Evolutionary conservation across 805 yeast genomes (phyloP).

Genomic region (Candida piceae): DNA sequence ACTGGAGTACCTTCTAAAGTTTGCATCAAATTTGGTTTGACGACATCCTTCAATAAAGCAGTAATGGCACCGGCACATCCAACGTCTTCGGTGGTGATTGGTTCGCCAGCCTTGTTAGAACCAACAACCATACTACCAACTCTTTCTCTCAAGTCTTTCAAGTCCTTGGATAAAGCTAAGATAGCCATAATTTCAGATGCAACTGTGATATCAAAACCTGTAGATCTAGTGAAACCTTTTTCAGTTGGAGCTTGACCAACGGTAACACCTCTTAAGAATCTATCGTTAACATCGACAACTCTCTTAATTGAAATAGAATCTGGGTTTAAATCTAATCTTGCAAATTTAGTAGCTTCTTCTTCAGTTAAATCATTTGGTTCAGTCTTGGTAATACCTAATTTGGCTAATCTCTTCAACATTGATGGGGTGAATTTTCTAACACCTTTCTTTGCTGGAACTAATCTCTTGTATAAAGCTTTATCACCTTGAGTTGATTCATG

Average conservation of each 20-base stretch:
- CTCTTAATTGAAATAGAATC: constrained; percentile 77
- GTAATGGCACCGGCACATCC: constrained; percentile 86
- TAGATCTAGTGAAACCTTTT: constrained; percentile 62
- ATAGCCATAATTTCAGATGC: constrained; percentile 88
- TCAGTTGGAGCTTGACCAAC: constrained; percentile 81
- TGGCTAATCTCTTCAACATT: constrained; percentile 61
- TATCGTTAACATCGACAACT: constrained; percentile 80
- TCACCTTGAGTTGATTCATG: constrained; percentile 74
- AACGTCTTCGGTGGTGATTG: constrained; percentile 77
- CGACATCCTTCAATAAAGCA: constrained; percentile 74
- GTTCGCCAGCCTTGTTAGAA: constrained; percentile 56
- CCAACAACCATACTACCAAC: constrained; percentile 75
- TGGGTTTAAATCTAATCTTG: constrained; percentile 71
- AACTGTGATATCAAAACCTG: constrained; percentile 81
- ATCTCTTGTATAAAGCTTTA: constrained; percentile 65
- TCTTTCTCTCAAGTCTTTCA: constrained; percentile 68
- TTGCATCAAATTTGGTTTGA: constrained; percentile 84
- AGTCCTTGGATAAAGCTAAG: constrained; percentile 65
- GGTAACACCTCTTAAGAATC: constrained; percentile 73
- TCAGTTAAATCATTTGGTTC: constrained; percentile 68
- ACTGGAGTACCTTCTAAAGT: constrained; percentile 87
- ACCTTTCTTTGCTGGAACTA: constrained; percentile 74
- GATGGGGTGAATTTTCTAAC: constrained; percentile 60
- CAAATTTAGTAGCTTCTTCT: constrained; percentile 62
- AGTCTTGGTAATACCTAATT: constrained; percentile 64